Conservation (phyloP, 352 stramenopile species). For the Blastocystis sp. region DNA sequence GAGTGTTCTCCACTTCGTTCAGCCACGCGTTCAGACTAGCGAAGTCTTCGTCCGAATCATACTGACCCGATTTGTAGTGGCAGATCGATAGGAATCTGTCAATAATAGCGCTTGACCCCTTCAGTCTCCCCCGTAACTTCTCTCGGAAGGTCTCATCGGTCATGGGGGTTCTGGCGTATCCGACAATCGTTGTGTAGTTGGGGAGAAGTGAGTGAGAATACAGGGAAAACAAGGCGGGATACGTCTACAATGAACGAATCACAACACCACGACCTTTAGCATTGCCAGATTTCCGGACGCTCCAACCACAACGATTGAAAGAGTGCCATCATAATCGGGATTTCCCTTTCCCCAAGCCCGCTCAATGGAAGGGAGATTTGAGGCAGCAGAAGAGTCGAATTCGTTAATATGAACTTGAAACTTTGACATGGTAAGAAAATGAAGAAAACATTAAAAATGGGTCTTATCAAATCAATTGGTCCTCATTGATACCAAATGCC, state of each 20-base stretch:
- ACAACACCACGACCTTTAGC: conserved; percentile 66
- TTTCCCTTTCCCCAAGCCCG: conserved; percentile 47
- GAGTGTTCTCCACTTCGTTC: conserved; percentile 44
- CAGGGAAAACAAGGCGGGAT: conserved; percentile 76
- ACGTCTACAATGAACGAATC: conserved; percentile 63
- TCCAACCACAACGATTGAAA: conserved; percentile 74
- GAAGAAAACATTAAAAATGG: not conserved
- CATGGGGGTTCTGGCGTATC: conserved; percentile 72
- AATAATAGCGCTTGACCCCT: conserved; percentile 65
- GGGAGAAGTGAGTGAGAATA: conserved; percentile 71
- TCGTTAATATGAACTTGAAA: not conserved
- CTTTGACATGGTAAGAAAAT: not conserved
- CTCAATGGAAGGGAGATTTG: conserved; percentile 12
- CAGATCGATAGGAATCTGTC: conserved; percentile 68
- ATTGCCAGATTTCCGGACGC: conserved; percentile 75
- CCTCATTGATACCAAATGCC: not conserved
- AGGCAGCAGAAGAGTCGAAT: too few species aligned
- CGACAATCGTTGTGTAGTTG: conserved; percentile 71
- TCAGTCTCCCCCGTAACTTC: conserved; percentile 68
- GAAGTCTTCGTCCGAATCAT: conserved; percentile 73
- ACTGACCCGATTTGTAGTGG: conserved; percentile 69
- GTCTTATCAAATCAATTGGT: not conserved
- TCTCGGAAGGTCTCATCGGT: conserved; percentile 72
- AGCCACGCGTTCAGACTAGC: conserved; percentile 63
- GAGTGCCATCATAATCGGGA: conserved; percentile 61